These are phyloP conservation scores for Hanseniaspora singularis DNA, from an alignment of 805 yeast genomes.

Conservation along the genomic window DNA sequence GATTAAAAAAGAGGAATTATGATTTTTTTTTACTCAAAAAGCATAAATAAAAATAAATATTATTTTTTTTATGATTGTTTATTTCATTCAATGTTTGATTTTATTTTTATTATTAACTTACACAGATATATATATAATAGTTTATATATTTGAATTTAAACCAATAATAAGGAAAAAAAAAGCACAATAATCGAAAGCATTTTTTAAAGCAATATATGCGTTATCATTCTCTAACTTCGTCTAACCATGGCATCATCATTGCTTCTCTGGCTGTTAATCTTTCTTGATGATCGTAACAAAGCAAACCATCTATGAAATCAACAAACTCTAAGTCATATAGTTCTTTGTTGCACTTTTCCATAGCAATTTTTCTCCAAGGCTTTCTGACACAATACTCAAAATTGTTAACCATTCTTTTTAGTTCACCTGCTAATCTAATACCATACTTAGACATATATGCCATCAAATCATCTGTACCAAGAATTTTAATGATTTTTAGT, in stretches of 20 bases:
- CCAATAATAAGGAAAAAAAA: background rate
- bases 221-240: conserved; percentile 17
- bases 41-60: no score
- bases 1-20: background rate
- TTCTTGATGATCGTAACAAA: conserved; percentile 79
- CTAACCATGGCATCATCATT: conserved; percentile 49
- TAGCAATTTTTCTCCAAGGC: conserved; percentile 68
- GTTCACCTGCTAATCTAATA: conserved; percentile 58
- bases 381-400: conserved; percentile 54
- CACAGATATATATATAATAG: no score
- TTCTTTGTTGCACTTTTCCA: conserved; percentile 56
- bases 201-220: no score
- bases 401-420: conserved; percentile 44
- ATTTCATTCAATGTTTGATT: no score
- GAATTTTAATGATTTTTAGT: conserved; percentile 74
- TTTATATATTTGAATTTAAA: no score
- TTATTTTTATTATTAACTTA: no score
- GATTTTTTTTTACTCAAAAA: background rate
- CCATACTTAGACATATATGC: conserved; percentile 61
- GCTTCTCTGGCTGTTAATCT: conserved; percentile 84
- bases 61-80: no score
- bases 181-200: background rate
- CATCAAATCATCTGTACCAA: conserved; percentile 73
- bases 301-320: conserved; percentile 66
- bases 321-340: conserved; percentile 55